Evolutionary conservation across 2,329 filamentous ascomycete genomes (phyloP), one percentile per base, ranked within the genome.

Genomic region (Fusarium guadeloupense): DNA sequence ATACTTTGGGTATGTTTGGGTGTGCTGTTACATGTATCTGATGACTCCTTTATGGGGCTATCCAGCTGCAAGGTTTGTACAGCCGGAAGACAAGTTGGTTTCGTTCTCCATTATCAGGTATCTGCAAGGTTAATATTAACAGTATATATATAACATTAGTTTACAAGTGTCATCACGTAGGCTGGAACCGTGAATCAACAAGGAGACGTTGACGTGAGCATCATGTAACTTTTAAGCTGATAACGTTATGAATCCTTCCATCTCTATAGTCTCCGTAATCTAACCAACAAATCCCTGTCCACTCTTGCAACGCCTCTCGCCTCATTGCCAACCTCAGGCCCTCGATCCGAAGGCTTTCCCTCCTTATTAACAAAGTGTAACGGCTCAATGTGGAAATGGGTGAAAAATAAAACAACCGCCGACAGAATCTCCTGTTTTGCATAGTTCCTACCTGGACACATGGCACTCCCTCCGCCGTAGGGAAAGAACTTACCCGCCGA

Each of bases 361-460:
- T 62, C 19, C 0, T 40, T 35, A 12, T 60, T 43, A 3, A 66
- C 48, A 31, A 64, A 68, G 19, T 38, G 26, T 10, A 67, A 10
- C 2, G 62, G 59, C 34, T 66, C 43, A 5, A 69, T 45, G 10
- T 70, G 49, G 19, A 70, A 70, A 2, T 54, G 45, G 6, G 59
- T 42, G 30, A 66, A 54, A 47, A 58, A 55, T 0, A 70, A n/a
- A 12, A 58, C 63, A 2, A 62, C 60, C 23, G 64, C 57, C 10
- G 59, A 60, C 9, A 70, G 31, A 9, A 70, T 70, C 54, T 70
- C 68, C 38, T 67, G 68, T 51, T 69, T 70, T 7, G 68, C 68
- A 23, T 68, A 70, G 17, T 69, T 61, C 4, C 68, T 54, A 2
- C 68, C 68, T 1, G 68, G 68, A n/a, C 68, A 70, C 62, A 70